Conservation (phyloP, 2,329 filamentous ascomycete genomes). For the Microascus cirrosus region DNA sequence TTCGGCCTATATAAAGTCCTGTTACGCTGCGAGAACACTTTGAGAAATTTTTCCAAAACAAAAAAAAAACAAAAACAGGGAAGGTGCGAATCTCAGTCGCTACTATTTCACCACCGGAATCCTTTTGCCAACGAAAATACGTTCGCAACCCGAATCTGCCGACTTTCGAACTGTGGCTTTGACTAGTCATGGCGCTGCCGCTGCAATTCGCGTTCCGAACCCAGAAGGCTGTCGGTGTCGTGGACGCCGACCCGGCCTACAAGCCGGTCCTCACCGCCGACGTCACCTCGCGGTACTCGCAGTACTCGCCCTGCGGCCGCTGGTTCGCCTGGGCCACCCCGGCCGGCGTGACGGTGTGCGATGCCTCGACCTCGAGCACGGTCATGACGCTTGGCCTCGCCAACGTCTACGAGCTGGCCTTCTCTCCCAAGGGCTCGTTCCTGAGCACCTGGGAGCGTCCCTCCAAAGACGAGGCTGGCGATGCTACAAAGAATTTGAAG, state of each 20-base stretch:
- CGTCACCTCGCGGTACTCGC: slow-evolving; percentile 76
- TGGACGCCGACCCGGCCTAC: slow-evolving; percentile 86
- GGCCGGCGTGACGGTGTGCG: slow-evolving; percentile 75
- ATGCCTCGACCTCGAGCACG: slow-evolving; percentile 64
- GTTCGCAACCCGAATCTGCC: background rate
- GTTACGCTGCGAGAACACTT: too few relatives aligned
- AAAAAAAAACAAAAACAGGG: too few relatives aligned
- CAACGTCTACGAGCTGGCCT: slow-evolving; percentile 88
- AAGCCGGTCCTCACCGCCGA: slow-evolving; percentile 44
- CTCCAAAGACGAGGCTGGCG: slow-evolving; percentile 64
- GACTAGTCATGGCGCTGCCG: slow-evolving; percentile 84
- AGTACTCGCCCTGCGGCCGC: slow-evolving; percentile 84
- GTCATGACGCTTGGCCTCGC: slow-evolving; percentile 65
- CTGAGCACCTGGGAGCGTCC: slow-evolving; percentile 95
- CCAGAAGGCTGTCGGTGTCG: slow-evolving; percentile 88
- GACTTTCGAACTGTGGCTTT: slow-evolving; percentile 61
- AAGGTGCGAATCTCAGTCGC: background rate
- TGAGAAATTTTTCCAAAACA: too few relatives aligned
- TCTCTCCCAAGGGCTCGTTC: slow-evolving; percentile 86
- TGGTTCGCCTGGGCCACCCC: slow-evolving; percentile 93
- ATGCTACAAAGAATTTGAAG: slow-evolving; percentile 61
- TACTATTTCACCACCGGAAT: background rate
- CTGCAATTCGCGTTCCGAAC: slow-evolving; percentile 97
- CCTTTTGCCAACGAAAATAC: background rate
- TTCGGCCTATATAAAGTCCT: too few relatives aligned